Evolutionary conservation across 331 rosid genomes (phyloP).

Genomic region (Cydonia oblonga): DNA sequence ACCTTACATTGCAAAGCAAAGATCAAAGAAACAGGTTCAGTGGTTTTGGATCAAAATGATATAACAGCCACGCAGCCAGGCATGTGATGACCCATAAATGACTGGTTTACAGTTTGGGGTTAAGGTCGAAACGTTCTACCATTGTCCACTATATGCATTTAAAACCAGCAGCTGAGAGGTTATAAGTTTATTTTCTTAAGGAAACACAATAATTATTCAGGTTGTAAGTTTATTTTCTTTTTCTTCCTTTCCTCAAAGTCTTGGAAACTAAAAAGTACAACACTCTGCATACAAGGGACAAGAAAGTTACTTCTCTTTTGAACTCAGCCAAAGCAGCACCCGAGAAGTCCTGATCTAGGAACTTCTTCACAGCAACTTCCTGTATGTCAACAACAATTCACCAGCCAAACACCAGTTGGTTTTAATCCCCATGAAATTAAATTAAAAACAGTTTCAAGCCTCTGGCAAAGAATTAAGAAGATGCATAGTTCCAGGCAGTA

Average conservation of each 20-base stretch:
- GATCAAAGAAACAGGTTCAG: slow-evolving; percentile 12
- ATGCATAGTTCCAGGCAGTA: neutral
- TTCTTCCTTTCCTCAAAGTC: neutral
- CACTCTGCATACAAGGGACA: neutral
- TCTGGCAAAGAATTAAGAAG: neutral
- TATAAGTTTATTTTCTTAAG: neutral
- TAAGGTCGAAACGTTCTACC: neutral
- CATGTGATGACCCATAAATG: neutral
- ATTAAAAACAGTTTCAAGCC: neutral
- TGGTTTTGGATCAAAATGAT: neutral
- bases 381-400: slow-evolving; percentile 31
- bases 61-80: neutral
- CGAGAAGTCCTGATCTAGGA: slow-evolving; percentile 95
- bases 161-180: neutral
- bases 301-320: slow-evolving; percentile 83
- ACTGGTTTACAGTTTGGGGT: neutral
- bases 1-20: slow-evolving; percentile 46
- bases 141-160: neutral
- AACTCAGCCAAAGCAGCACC: slow-evolving; percentile 99
- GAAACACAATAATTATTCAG: neutral
- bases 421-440: neutral
- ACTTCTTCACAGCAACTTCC: slow-evolving; percentile 99
- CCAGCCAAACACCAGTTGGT: neutral
- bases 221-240: neutral
- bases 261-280: slow-evolving; percentile 1